Base-by-base conservation (phyloP, 495 filamentous ascomycete species). In the Hypoxylon subgilvum region DNA sequence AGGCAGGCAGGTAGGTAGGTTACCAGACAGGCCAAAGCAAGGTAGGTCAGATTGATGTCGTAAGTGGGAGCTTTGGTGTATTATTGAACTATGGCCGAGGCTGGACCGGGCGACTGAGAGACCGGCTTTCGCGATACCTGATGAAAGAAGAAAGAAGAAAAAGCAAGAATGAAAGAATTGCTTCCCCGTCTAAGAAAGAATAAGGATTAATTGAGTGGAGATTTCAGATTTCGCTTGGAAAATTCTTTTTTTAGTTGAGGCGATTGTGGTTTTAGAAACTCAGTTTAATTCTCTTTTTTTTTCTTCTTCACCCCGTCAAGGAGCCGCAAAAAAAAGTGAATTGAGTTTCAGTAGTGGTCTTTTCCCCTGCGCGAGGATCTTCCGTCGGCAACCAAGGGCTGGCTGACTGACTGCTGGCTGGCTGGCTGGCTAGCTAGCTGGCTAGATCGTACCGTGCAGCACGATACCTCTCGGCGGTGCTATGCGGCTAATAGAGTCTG, bases 401-500 rank as follows among this genome's bases (percentile, higher is more conserved):
- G n/a, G n/a, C n/a, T n/a, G n/a, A n/a, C n/a, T n/a, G n/a, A n/a
- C n/a, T n/a, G n/a, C n/a, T n/a, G n/a, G n/a, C n/a, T n/a, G n/a
- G n/a, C 12, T 12, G 16, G n/a, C 35, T 28, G 30, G 44, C 44
- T 19, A 19, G 44, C 44, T 23, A 31, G 51, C 25, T 50, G 14
- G 51, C 52, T 57, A 55, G 39, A 63, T 41, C 50, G 61, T 49
- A 57, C 61, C 58, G 61, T 58, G 53, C 49, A 57, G 52, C 52
- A 41, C 46, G 46, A 52, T 40, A 44, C 35, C 23, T 63, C 49
- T 64, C 61, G 61, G 61, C 61, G 61, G 53, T 64, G 61, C 53
- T 64, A 64, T 64, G 61, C 61, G 61, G 61, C 61, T 64, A 64
- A 64, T 64, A 58, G 38, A 64, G 43, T 64, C 47, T 58, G 53